Evolutionary conservation across 352 stramenopile genomes (phyloP).

Genomic region (Pythium dissimile): DNA sequence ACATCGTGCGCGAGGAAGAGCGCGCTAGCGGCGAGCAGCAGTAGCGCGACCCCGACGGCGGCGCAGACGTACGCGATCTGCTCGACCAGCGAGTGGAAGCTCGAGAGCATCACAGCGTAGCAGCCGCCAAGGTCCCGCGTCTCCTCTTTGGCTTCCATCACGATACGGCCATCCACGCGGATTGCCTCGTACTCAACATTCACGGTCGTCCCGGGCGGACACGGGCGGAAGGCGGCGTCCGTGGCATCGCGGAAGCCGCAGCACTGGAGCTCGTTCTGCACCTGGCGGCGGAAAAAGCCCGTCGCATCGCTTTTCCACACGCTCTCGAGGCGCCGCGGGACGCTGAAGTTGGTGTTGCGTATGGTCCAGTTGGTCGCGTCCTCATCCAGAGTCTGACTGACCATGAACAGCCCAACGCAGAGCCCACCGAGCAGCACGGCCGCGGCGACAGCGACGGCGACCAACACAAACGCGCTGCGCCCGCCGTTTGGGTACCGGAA

Average conservation of each 20-base stretch:
- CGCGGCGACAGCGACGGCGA: conserved; percentile 34
- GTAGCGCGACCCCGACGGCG: conserved; percentile 30
- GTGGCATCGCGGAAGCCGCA: conserved; percentile 52
- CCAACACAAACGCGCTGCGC: conserved; percentile 30
- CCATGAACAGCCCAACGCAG: conserved; percentile 55
- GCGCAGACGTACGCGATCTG: conserved; percentile 37
- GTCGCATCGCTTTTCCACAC: conserved; percentile 43
- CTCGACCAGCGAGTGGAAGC: conserved; percentile 44
- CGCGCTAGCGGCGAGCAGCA: conserved; percentile 34
- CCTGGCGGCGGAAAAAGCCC: conserved; percentile 36
- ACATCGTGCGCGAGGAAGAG: conserved; percentile 64
- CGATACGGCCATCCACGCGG: conserved; percentile 51
- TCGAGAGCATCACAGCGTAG: conserved; percentile 42
- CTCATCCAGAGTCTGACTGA: conserved; percentile 51
- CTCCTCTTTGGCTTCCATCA: conserved; percentile 44
- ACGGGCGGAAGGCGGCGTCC: conserved; percentile 48
- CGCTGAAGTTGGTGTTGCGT: conserved; percentile 65
- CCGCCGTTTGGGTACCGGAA: conserved; percentile 16
- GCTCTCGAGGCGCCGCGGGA: conserved; percentile 38
- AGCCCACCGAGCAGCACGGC: conserved; percentile 40
- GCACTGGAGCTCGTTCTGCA: conserved; percentile 68
- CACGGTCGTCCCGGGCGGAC: conserved; percentile 38
- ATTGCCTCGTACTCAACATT: conserved; percentile 57
- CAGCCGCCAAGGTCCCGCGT: conserved; percentile 49
- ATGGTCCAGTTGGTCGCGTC: conserved; percentile 61